These are phyloP conservation scores for Viola pubescens DNA, from an alignment of 441 rosid species.

Conservation along the genomic window DNA sequence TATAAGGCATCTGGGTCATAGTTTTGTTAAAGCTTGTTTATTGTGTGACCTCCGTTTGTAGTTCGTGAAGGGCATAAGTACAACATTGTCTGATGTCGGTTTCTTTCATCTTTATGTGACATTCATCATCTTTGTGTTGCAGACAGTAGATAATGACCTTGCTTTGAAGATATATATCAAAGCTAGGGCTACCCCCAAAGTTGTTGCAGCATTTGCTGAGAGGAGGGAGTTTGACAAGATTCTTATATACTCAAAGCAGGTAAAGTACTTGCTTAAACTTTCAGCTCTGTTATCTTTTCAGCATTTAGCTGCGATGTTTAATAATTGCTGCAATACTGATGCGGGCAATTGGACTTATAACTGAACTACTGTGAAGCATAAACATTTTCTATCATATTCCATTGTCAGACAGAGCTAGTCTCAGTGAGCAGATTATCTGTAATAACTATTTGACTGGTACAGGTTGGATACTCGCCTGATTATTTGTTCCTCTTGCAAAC, in stretches of 20 bases:
- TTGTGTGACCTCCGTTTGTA: no score
- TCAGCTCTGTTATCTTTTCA: background rate
- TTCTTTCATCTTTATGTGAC: conserved; percentile 1
- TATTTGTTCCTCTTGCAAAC: conserved; percentile 91
- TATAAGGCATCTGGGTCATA: background rate
- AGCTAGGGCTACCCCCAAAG: conserved; percentile 93
- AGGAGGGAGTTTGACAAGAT: conserved; percentile 90
- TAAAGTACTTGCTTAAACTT: conserved; percentile 15
- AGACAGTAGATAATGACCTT: conserved; percentile 96
- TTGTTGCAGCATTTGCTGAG: conserved; percentile 93
- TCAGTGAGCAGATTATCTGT: background rate
- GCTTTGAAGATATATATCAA: conserved; percentile 84
- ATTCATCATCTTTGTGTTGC: conserved; percentile 18
- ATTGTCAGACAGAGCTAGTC: background rate
- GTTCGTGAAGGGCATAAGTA: no score
- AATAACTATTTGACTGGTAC: conserved; percentile 4
- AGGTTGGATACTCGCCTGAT: conserved; percentile 95
- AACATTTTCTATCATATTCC: background rate
- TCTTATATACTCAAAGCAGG: conserved; percentile 89
- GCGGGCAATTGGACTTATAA: no score
- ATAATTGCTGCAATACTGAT: no score
- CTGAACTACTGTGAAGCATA: no score
- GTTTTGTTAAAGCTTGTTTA: background rate
- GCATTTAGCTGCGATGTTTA: no score
- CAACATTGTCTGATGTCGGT: background rate